phyloP scores from a whole-genome alignment of 2,329 filamentous ascomycete species.

The Penicillium sp. region DNA sequence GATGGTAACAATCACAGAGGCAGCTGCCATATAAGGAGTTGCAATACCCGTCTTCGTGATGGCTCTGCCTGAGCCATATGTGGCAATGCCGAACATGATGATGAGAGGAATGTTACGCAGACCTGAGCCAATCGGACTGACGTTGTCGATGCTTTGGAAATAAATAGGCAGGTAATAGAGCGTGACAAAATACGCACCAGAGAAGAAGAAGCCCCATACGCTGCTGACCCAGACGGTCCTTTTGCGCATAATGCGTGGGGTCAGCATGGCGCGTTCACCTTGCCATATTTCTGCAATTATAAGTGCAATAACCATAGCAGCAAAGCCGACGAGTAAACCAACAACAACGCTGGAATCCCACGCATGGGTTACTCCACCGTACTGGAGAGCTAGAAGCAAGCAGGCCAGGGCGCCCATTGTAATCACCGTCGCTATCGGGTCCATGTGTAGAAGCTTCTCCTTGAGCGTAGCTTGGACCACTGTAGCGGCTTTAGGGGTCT shows the following conservation, averaged over 20 bases:
- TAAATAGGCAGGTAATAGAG: conserved; percentile 53
- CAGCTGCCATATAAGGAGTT: conserved; percentile 29
- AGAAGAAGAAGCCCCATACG: conserved; percentile 40
- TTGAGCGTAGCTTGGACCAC: conserved; percentile 3
- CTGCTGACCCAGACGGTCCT: conserved; percentile 38
- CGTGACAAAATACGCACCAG: conserved; percentile 38
- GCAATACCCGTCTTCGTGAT: conserved; percentile 29
- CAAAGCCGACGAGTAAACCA: conserved; percentile 48
- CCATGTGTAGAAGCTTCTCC: conserved; percentile 49
- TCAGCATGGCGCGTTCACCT: conserved; percentile 45
- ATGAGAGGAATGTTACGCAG: conserved; percentile 48
- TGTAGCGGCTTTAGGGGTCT: conserved; percentile 14
- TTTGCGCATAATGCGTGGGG: conserved; percentile 34
- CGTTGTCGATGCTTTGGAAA: conserved; percentile 45
- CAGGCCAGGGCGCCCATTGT: conserved; percentile 43
- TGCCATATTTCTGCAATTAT: conserved; percentile 37
- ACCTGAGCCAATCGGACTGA: conserved; percentile 39
- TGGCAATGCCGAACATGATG: conserved; percentile 31
- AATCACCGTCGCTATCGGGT: conserved; percentile 45
- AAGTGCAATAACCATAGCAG: conserved; percentile 39
- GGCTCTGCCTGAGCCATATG: conserved; percentile 28
- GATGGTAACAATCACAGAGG: conserved; percentile 27
- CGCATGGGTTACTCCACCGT: conserved; percentile 40
- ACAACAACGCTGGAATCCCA: conserved; percentile 48
- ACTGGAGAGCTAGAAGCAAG: conserved; percentile 51